These are phyloP conservation scores for Suillus alpinus DNA, from an alignment of 768 basidiomycete genomes.

Conservation along the genomic window DNA sequence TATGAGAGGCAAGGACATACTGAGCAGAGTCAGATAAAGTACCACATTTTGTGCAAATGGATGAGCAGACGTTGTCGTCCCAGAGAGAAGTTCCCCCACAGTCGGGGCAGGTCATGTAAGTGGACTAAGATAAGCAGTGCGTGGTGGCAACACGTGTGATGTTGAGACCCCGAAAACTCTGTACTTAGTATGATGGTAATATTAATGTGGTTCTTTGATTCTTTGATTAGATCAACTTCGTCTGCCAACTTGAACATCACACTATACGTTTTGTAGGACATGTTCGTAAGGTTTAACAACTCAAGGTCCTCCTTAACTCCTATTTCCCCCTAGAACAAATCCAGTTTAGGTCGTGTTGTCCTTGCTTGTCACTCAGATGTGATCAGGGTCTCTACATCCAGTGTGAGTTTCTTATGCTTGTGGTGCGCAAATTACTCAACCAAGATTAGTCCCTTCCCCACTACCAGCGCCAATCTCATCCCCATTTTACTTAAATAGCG, in stretches of 20 bases:
- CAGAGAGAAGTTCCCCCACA: conserved; percentile 53
- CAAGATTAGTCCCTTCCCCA: conserved; percentile 10
- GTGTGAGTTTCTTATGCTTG: conserved; percentile 10
- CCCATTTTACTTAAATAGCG: conserved; percentile 31
- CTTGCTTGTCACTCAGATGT: conserved; percentile 11
- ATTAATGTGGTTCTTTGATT: neutral
- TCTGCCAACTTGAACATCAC: neutral
- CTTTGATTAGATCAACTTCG: conserved; percentile 4
- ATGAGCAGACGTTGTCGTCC: conserved; percentile 57
- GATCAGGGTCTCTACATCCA: conserved; percentile 22
- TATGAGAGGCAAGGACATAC: conserved; percentile 52
- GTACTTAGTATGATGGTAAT: conserved; percentile 1
- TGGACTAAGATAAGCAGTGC: neutral
- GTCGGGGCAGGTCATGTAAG: conserved; percentile 40
- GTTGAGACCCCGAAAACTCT: conserved; percentile 26
- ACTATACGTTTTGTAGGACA: neutral
- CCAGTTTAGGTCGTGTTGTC: neutral
- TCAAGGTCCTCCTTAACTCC: conserved; percentile 12
- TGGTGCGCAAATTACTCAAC: conserved; percentile 5
- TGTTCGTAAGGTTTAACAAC: conserved; percentile 1
- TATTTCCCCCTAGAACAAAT: neutral
- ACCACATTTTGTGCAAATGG: conserved; percentile 69
- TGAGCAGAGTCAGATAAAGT: conserved; percentile 65
- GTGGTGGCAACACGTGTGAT: neutral
- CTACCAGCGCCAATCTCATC: conserved; percentile 5